Base-by-base conservation (phyloP, 306 rosid genomes). In the Prunus fruticosa region DNA sequence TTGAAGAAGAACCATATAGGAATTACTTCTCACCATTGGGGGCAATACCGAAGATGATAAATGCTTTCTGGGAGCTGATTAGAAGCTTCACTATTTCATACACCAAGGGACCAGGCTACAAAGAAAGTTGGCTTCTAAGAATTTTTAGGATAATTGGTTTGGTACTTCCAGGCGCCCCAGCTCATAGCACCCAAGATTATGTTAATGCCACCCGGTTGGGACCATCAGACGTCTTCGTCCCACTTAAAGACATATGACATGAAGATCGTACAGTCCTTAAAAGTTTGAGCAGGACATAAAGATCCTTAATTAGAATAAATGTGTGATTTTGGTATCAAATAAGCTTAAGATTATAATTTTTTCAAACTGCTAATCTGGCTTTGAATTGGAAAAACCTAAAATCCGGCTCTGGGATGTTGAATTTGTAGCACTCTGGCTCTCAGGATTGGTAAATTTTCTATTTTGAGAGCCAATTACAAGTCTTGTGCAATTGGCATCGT, bases 151-250 rank as follows among this genome's bases (percentile, higher is more conserved):
- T 93, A 28, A 1, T 86, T 16, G 93, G 96, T 16, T n/a, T 90
- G 34, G 20, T 86, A 0, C 11, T 87, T 51, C 94, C 91, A 1
- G 94, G 93, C 1, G 0, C 89, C 32, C 69, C 88, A 43, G 89
- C 89, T 52, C 96, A 93, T 22, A 70, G 78, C 78, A 82, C 91
- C 4, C 90, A 89, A 32, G 96, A 93, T 80, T 90, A 93, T 76
- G 88, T 89, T 2, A 93, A 93, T 65, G 74, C 88, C 14, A 87
- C 96, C 54, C 82, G 88, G 11, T 62, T 90, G 46, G 97, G 85
- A 57, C 71, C 89, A 19, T 16, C 73, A 4, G 46, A 71, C 7
- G 30, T 72, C 14, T 64, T 71, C 57, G 72, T 78, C 25, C 25
- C 19, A 3, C 15, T 10, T 18, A 2, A 5, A 50, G 41, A 64